Evolutionary conservation across 352 stramenopile species (phyloP).

Genomic region (Peronospora tabacina): DNA sequence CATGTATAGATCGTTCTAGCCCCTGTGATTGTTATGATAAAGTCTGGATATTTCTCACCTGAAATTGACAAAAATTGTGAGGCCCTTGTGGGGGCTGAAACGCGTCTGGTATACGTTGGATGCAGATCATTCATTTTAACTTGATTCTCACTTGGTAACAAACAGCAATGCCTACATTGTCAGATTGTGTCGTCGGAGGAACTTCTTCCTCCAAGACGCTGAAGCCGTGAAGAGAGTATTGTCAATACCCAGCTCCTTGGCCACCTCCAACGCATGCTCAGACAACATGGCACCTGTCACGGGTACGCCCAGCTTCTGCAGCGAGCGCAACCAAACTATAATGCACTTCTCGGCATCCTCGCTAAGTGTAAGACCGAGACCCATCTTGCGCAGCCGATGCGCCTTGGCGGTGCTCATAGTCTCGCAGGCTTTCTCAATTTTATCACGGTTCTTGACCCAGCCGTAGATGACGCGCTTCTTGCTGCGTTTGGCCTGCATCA

Average conservation of each 20-base stretch:
- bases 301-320: slow-evolving; percentile 23
- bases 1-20: too few relatives aligned
- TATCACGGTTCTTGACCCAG: slow-evolving; percentile 26
- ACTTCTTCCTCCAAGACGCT: slow-evolving; percentile 24
- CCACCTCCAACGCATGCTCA: slow-evolving; percentile 28
- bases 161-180: slow-evolving; percentile 15
- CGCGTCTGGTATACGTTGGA: too few relatives aligned
- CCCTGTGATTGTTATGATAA: too few relatives aligned
- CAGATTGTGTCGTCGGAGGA: slow-evolving; percentile 27
- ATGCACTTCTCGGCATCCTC: slow-evolving; percentile 34
- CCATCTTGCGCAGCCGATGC: slow-evolving; percentile 25
- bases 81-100: too few relatives aligned
- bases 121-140: too few relatives aligned
- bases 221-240: slow-evolving; percentile 26
- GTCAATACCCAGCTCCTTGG: slow-evolving; percentile 28
- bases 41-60: too few relatives aligned
- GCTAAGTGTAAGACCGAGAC: slow-evolving; percentile 23
- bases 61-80: too few relatives aligned
- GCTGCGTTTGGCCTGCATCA: slow-evolving; percentile 22
- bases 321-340: slow-evolving; percentile 30
- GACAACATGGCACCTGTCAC: slow-evolving; percentile 28
- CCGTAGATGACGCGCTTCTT: slow-evolving; percentile 37
- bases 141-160: too few relatives aligned
- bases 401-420: slow-evolving; percentile 29
- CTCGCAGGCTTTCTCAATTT: slow-evolving; percentile 34